Base-by-base conservation (phyloP, 2,329 filamentous ascomycete species). In the Xylariomycetidae sp. region DNA sequence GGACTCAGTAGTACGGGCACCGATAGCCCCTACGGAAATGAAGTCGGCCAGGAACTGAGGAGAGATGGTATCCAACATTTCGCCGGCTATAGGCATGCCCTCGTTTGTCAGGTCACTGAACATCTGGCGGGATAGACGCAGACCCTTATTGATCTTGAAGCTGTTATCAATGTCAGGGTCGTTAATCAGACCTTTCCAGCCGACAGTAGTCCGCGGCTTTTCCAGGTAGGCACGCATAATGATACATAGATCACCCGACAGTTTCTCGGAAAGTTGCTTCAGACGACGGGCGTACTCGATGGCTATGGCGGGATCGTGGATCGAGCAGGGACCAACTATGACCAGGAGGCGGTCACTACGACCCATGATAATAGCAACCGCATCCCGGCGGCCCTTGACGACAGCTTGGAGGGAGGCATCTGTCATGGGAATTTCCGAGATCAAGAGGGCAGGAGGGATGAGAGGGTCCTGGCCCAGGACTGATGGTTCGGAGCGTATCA, bases 171-270 rank as follows among this genome's bases (percentile, higher is more conserved):
- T 95, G 55, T 97, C 89, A 3, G 92, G 92, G 63, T 98, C 92
- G 66, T 98, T 98, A 74, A 98, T 96, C 62, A 98, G 74, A 33
- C 92, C 92, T 70, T 98, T 98, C 92, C 92, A 98, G 58, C 92
- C 92, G 31, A 98, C 89, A 1, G 92, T 98, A 31, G 92, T 98
- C 41, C 92, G 83, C 26, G 92, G 92, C 75, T 98, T 98, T 74
- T 98, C 92, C 32, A 98, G 83, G 76, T 98, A 98, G 57, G 89
- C 88, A 52, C 92, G 87, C 92, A 98, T 98, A 56, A 98, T 82
- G 60, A 98, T 85, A 61, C 82, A 82, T 29, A 98, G 74, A 59
- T 97, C 89, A 50, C 80, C 72, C 41, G 81, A 79, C 42, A 96
- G 81, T 71, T 84, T 87, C 45, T 85, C 77, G 40, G 88, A 78